phyloP scores from a whole-genome alignment of 2,329 filamentous ascomycete genomes.

The Beauveria sp. region DNA sequence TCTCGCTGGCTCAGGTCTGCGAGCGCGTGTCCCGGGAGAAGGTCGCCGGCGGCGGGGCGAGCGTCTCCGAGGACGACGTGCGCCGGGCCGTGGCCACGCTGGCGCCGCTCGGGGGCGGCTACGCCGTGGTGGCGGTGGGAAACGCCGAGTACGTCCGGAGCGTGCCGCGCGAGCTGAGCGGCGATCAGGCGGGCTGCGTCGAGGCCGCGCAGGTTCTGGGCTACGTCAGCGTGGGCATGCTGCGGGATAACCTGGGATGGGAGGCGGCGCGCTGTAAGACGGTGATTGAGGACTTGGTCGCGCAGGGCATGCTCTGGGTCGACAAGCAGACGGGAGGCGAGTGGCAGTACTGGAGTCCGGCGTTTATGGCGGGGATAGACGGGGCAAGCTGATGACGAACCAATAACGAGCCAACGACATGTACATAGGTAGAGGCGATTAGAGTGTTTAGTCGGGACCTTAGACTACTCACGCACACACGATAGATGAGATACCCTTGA shows the following conservation, averaged over 20 bases:
- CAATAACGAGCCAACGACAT: background rate
- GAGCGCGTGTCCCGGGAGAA: conserved; percentile 66
- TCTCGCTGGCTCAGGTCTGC: conserved; percentile 73
- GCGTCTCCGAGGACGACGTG: conserved; percentile 88
- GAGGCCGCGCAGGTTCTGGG: conserved; percentile 87
- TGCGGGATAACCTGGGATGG: conserved; percentile 82
- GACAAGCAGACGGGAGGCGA: conserved; percentile 71
- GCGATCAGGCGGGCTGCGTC: conserved; percentile 84
- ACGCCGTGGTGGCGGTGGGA: conserved; percentile 77
- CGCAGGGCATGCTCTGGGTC: conserved; percentile 88
- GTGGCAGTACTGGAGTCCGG: conserved; percentile 89
- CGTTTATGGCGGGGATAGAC: conserved; percentile 53
- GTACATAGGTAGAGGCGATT: background rate
- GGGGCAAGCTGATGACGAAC: background rate
- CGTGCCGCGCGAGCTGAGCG: conserved; percentile 90
- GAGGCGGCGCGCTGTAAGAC: conserved; percentile 77
- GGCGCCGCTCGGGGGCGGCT: conserved; percentile 79
- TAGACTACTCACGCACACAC: conserved; percentile 2
- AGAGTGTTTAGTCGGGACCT: background rate
- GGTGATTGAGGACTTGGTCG: conserved; percentile 81
- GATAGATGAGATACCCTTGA: conserved; percentile 7
- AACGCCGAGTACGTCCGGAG: conserved; percentile 82
- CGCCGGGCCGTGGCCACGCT: conserved; percentile 82
- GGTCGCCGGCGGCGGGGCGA: conserved; percentile 57
- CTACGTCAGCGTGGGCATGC: conserved; percentile 83